phyloP scores from a whole-genome alignment of 139 green algal genomes.

The Chlamydomonas schloesseri region DNA sequence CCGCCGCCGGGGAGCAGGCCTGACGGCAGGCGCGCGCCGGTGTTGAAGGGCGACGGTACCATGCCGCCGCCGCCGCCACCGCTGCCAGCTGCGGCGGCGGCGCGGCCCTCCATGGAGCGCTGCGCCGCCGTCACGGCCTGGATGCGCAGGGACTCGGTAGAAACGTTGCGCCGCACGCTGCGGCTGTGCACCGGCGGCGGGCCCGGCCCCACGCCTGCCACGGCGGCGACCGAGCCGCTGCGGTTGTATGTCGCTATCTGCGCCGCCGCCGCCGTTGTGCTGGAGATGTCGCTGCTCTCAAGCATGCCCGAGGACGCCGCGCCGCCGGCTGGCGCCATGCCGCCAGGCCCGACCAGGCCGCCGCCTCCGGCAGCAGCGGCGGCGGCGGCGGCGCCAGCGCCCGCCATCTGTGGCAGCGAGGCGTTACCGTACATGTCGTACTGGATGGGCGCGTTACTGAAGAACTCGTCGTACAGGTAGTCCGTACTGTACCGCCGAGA shows the following conservation, averaged over 20 bases:
- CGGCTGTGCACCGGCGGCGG: slow-evolving; percentile 4
- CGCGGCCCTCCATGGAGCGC: slow-evolving; percentile 26
- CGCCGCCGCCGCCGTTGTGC: background rate
- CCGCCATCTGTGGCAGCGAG: background rate
- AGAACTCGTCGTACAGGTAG: slow-evolving; percentile 35
- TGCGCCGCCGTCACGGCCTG: slow-evolving; percentile 27
- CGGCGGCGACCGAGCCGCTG: no score
- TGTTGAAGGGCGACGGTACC: background rate
- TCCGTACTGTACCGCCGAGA: slow-evolving; percentile 4
- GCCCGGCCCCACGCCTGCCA: background rate
- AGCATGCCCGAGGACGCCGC: background rate
- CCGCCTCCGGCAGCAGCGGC: no score
- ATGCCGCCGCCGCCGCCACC: background rate
- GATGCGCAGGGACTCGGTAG: slow-evolving; percentile 20
- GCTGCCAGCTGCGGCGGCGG: background rate
- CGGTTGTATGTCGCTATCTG: no score
- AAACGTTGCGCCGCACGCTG: slow-evolving; percentile 25
- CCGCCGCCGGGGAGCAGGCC: no score
- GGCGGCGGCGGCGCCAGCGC: background rate
- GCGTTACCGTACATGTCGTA: background rate
- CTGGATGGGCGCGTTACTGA: slow-evolving; percentile 14
- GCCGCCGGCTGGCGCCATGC: background rate
- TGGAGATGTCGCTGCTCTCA: background rate
- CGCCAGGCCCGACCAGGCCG: background rate
- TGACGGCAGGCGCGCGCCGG: no score